Evolutionary conservation across 2,329 filamentous ascomycete genomes (phyloP), one percentile per base, ranked within the genome.

Genomic region (Nakataea oryzae): DNA sequence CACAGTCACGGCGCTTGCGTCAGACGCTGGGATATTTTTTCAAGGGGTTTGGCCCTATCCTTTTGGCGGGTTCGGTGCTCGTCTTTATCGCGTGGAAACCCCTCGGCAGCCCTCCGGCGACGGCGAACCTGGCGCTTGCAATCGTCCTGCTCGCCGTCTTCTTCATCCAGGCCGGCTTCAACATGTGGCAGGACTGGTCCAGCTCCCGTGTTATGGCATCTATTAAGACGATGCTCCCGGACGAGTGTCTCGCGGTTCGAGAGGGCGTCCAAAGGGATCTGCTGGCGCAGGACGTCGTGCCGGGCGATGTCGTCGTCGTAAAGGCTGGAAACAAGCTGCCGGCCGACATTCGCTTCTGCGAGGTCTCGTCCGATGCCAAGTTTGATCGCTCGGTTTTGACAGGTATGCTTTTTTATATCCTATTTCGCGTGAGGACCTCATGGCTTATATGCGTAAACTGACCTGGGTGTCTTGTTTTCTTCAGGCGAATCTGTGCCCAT

Each of bases 31-130:
- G 83, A 24, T 93, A 93, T 73, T 86, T 92, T 67, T 91, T 91
- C 75, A 87, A 86, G 66, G 89, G 89, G 1, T 93, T 93, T 66
- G 89, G 89, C 2, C 79, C 84, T 1, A 84, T 93, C 60, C 79
- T 93, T 3, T 79, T 92, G 8, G 69, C 86, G 2, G 89, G 87
- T 24, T 79, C 82, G 26, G 81, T 92, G 47, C 79, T 93, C 3
- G 89, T 93, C 59, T 91, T 92, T 68, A 75, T 93, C 63, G 85
- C 88, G 3, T 93, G 89, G 88, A 86, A 84, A 65, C 90, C 89
- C 0, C 81, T 93, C 0, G 89, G 89, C 5, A 70, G 88, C 12
- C 89, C 89, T 3, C 88, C 89, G 3, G 81, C 86, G 0, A 67
- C 81, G 17, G 88, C 89, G 8, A 93, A 93, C 69, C 67, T 85